Evolutionary conservation across 139 green algal species (phyloP).

Genomic region (Closterium sp.): DNA sequence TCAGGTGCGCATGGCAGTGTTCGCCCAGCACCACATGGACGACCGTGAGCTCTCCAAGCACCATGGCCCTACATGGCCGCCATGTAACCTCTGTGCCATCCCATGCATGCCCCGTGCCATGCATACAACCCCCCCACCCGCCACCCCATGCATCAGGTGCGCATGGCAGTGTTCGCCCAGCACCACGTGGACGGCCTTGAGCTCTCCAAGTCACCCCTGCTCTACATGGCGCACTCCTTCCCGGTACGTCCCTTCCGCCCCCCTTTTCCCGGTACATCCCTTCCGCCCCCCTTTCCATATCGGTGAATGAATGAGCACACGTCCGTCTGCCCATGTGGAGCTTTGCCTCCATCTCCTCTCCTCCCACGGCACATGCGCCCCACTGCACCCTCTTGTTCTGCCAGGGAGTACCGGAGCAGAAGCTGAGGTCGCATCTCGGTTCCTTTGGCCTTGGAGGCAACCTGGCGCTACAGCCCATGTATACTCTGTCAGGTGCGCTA

Average conservation of each 20-base stretch:
- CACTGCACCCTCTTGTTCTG: no score
- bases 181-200: conserved; percentile 95
- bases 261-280: neutral
- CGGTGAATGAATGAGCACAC: no score
- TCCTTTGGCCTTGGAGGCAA: conserved; percentile 81
- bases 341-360: neutral
- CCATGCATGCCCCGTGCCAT: neutral
- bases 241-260: conserved; percentile 19
- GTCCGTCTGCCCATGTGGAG: neutral
- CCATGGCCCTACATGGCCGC: conserved; percentile 49
- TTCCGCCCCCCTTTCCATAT: no score
- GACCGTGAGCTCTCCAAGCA: conserved; percentile 78
- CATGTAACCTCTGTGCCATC: conserved; percentile 7
- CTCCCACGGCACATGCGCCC: neutral
- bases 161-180: conserved; percentile 88
- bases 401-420: conserved; percentile 58
- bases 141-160: conserved; percentile 49
- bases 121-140: neutral
- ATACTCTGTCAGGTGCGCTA: conserved; percentile 78
- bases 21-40: conserved; percentile 96
- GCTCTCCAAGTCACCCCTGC: conserved; percentile 61
- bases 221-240: conserved; percentile 52
- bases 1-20: conserved; percentile 80
- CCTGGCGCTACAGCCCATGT: conserved; percentile 87
- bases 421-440: conserved; percentile 74